Conservation (phyloP, 2,329 filamentous ascomycete species). For the Colletotrichum lindemuthianum region DNA sequence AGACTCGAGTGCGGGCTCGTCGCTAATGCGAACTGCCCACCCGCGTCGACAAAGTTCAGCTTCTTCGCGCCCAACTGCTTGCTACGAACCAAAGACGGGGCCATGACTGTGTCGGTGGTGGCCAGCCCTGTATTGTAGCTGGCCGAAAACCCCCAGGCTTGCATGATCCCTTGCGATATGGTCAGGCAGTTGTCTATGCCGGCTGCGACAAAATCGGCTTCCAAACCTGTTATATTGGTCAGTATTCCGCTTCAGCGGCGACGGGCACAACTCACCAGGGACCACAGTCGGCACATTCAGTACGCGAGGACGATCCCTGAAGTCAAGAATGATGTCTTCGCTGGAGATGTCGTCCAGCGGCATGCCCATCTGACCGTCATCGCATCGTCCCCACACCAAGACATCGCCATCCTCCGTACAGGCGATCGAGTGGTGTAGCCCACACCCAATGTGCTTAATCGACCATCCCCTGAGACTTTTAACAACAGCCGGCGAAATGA, state of each 20-base stretch:
- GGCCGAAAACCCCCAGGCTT: constrained; percentile 28
- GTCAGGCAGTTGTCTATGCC: constrained; percentile 31
- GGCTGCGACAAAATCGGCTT: constrained; percentile 48
- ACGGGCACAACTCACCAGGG: constrained; percentile 36
- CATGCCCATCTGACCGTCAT: constrained; percentile 65
- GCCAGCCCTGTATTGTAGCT: constrained; percentile 26
- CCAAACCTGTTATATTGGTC: constrained; percentile 13
- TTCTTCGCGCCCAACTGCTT: constrained; percentile 5
- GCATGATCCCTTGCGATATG: constrained; percentile 11
- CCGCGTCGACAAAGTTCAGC: constrained; percentile 21
- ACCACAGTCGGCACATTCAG: constrained; percentile 55
- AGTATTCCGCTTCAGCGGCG: neutral
- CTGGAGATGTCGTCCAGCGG: constrained; percentile 59
- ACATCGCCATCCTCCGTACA: constrained; percentile 53
- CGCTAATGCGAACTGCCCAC: constrained; percentile 30
- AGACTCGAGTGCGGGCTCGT: neutral
- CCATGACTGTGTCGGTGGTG: constrained; percentile 68
- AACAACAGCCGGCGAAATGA: constrained; percentile 66
- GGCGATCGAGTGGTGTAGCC: constrained; percentile 71
- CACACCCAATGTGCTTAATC: constrained; percentile 69
- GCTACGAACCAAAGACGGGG: constrained; percentile 58
- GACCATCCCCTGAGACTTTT: constrained; percentile 62
- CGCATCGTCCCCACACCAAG: constrained; percentile 60
- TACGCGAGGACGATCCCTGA: constrained; percentile 71
- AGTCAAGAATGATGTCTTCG: constrained; percentile 70